These are phyloP conservation scores for Tylopilus sp. DNA, from an alignment of 768 basidiomycete genomes.

Conservation along the genomic window DNA sequence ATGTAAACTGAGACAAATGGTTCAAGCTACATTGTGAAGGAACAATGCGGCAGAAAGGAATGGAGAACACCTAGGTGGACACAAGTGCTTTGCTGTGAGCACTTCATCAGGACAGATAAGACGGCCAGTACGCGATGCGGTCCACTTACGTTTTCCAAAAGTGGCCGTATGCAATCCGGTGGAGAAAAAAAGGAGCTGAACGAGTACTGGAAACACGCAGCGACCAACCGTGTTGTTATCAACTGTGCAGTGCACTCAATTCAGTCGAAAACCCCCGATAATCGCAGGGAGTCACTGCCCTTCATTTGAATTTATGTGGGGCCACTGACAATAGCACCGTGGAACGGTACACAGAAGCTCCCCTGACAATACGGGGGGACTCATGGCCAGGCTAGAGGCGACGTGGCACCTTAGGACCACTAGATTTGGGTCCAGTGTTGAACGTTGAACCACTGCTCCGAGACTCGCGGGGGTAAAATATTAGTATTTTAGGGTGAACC, in stretches of 20 bases:
- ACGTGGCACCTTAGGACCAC: neutral
- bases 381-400: neutral
- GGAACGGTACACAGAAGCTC: neutral
- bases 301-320: slow-evolving; percentile 1
- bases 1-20: neutral
- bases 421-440: neutral
- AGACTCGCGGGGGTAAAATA: neutral
- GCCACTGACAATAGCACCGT: neutral
- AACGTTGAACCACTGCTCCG: neutral
- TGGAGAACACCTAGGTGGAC: neutral
- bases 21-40: neutral
- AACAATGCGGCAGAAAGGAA: neutral
- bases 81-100: slow-evolving; percentile 4
- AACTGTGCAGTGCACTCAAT: slow-evolving; percentile 7
- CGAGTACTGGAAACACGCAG: neutral
- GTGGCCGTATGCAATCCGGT: neutral
- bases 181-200: slow-evolving; percentile 6
- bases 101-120: neutral
- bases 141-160: slow-evolving; percentile 7
- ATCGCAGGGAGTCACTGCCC: slow-evolving; percentile 11
- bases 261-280: slow-evolving; percentile 2
- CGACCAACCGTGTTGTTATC: slow-evolving; percentile 4
- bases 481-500: neutral
- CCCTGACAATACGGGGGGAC: neutral
- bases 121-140: neutral